phyloP scores from a whole-genome alignment of 495 filamentous ascomycete genomes.

The Trichoderma virens region DNA sequence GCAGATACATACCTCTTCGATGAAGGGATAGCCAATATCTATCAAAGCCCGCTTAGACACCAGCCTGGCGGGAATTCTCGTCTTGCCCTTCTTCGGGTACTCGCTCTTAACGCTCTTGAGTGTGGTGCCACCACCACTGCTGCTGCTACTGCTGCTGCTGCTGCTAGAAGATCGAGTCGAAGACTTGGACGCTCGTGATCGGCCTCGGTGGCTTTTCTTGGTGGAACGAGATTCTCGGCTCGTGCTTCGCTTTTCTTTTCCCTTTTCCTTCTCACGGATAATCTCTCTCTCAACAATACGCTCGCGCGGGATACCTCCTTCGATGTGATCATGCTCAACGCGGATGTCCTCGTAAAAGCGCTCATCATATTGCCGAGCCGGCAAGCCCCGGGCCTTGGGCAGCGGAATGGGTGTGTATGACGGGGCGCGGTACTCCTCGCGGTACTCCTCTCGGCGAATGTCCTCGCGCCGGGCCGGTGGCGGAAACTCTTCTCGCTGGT shows the following conservation, averaged over 20 bases:
- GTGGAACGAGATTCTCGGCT: constrained; percentile 24
- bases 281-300: constrained; percentile 43
- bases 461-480: constrained; percentile 26
- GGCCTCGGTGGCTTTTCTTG: constrained; percentile 21
- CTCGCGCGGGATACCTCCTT: constrained; percentile 62
- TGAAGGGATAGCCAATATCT: constrained; percentile 76
- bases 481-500: constrained; percentile 41
- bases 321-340: constrained; percentile 59
- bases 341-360: constrained; percentile 51
- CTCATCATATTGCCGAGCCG: constrained; percentile 43
- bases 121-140: constrained; percentile 32
- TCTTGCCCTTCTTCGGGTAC: constrained; percentile 80
- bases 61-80: constrained; percentile 68
- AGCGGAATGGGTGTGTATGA: constrained; percentile 38
- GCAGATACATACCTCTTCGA: constrained; percentile 61
- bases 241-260: constrained; percentile 19
- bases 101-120: constrained; percentile 28
- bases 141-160: constrained; percentile 22
- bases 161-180: constrained; percentile 39
- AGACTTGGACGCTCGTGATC: constrained; percentile 35
- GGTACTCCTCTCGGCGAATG: constrained; percentile 6
- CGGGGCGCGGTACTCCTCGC: constrained; percentile 37
- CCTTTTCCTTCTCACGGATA: constrained; percentile 32
- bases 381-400: constrained; percentile 37
- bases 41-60: constrained; percentile 71